Percentiles rank a stretch among this genome's conserved stretches.
phyloP scores from a whole-genome alignment of 1,139 yeast species.

The Pichia sp. region DNA sequence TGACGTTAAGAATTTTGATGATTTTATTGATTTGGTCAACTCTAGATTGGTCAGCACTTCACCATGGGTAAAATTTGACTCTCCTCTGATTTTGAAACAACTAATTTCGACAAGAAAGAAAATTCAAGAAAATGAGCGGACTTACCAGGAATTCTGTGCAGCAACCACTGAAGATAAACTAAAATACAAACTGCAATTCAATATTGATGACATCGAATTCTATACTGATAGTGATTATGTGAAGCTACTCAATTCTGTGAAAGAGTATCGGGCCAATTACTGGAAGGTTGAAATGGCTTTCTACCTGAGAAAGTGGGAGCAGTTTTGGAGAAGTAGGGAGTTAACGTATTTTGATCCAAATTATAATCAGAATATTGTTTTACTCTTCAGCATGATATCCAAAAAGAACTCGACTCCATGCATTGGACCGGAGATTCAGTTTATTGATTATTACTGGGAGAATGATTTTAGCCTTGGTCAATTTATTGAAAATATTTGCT shows the following conservation, averaged over 20 bases:
- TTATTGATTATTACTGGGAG: slow-evolving; percentile 84
- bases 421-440: slow-evolving; percentile 75
- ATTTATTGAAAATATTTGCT: slow-evolving; percentile 72
- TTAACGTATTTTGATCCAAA: slow-evolving; percentile 51
- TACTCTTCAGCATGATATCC: slow-evolving; percentile 76
- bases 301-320: slow-evolving; percentile 53
- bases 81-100: slow-evolving; percentile 36
- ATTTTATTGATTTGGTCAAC: slow-evolving; percentile 32
- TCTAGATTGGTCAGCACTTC: slow-evolving; percentile 38
- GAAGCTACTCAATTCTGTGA: slow-evolving; percentile 32
- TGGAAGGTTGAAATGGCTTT: slow-evolving; percentile 23
- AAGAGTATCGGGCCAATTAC: slow-evolving; percentile 27
- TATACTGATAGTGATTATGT: slow-evolving; percentile 20
- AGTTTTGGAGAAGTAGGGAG: slow-evolving; percentile 35
- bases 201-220: slow-evolving; percentile 1
- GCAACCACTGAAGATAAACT: slow-evolving; percentile 7
- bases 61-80: slow-evolving; percentile 37
- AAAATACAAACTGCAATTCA: neutral
- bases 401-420: slow-evolving; percentile 87
- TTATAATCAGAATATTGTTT: slow-evolving; percentile 71
- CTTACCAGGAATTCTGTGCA: slow-evolving; percentile 14
- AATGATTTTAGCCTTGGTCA: slow-evolving; percentile 87
- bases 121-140: slow-evolving; percentile 24
- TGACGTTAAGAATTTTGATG: slow-evolving; percentile 17
- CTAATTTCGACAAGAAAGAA: slow-evolving; percentile 30